phyloP scores from a whole-genome alignment of 805 yeast species.

The Sugiyamaella lignohabitans region DNA sequence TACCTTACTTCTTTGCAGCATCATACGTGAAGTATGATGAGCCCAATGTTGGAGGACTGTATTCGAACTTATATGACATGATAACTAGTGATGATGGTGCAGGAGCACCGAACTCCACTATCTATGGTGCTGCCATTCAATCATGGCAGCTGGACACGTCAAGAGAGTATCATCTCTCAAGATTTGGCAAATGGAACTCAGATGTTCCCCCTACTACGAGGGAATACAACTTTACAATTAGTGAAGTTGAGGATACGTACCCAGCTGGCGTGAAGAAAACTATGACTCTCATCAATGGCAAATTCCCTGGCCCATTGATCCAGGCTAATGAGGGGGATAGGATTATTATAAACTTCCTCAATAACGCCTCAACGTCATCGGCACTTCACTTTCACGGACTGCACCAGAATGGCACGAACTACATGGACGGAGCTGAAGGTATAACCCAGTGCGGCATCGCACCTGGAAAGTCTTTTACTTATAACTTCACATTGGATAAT shows the following conservation, averaged over 20 bases:
- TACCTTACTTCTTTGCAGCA: no score
- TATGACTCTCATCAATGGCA: slow-evolving; percentile 37
- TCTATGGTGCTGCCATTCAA: slow-evolving; percentile 17
- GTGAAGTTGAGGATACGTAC: slow-evolving; percentile 15
- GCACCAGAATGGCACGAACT: slow-evolving; percentile 40
- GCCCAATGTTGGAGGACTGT: no score
- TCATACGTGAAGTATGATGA: no score
- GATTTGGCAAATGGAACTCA: slow-evolving; percentile 16
- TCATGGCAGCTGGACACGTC: slow-evolving; percentile 29
- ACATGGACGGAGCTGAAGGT: slow-evolving; percentile 47
- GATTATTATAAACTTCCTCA: slow-evolving; percentile 34
- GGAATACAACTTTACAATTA: slow-evolving; percentile 20
- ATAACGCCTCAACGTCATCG: slow-evolving; percentile 35
- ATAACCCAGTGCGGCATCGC: slow-evolving; percentile 47
- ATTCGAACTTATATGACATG: slow-evolving; percentile 4
- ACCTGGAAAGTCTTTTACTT: slow-evolving; percentile 38
- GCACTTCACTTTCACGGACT: slow-evolving; percentile 52
- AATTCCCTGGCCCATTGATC: slow-evolving; percentile 47
- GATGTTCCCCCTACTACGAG: slow-evolving; percentile 14
- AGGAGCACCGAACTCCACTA: slow-evolving; percentile 2
- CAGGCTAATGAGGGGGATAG: slow-evolving; percentile 36
- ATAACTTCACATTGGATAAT: slow-evolving; percentile 36
- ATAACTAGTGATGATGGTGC: not conserved
- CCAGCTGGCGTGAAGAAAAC: slow-evolving; percentile 28
- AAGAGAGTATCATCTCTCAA: slow-evolving; percentile 21